Percentiles rank a stretch among this genome's conserved stretches.
These are phyloP conservation scores for Linum tenue DNA, from an alignment of 345 rosid species.

Conservation along the genomic window DNA sequence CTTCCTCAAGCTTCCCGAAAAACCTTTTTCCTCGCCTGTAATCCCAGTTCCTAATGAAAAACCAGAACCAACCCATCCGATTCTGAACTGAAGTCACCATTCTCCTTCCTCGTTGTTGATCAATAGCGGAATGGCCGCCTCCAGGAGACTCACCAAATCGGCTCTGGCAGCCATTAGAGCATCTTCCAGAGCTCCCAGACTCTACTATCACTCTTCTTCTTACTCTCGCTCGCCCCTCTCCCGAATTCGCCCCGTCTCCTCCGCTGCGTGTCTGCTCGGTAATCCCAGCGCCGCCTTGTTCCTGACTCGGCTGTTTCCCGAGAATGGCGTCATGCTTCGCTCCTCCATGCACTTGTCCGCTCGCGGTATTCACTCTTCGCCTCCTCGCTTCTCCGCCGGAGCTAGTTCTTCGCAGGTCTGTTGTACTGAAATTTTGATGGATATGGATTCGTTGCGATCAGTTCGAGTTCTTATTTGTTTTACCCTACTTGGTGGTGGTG, in stretches of 20 bases:
- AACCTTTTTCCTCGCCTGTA: neutral
- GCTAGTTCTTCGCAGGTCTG: slow-evolving; percentile 36
- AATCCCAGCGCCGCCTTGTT: slow-evolving; percentile 2
- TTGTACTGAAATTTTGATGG: neutral
- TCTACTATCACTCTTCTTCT: slow-evolving; percentile 1
- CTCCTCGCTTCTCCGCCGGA: slow-evolving; percentile 31
- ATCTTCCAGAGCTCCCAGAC: slow-evolving; percentile 9
- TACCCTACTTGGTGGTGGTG: neutral
- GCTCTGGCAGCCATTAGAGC: slow-evolving; percentile 22
- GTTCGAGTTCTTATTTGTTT: neutral
- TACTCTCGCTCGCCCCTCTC: slow-evolving; percentile 10
- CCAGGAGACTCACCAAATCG: slow-evolving; percentile 28
- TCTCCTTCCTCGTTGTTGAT: neutral
- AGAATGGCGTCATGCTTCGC: slow-evolving; percentile 14
- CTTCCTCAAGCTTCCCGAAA: slow-evolving; percentile 4
- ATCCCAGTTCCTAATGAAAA: too few relatives aligned
- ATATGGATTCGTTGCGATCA: neutral
- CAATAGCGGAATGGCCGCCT: slow-evolving; percentile 29
- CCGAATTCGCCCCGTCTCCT: slow-evolving; percentile 19
- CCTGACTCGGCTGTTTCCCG: neutral
- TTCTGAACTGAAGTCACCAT: too few relatives aligned
- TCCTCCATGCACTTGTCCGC: neutral
- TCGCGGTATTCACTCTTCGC: slow-evolving; percentile 30
- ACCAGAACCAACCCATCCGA: too few relatives aligned
- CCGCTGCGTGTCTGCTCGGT: slow-evolving; percentile 5